phyloP scores from a whole-genome alignment of 441 rosid species.

The Omphalea diandra region DNA sequence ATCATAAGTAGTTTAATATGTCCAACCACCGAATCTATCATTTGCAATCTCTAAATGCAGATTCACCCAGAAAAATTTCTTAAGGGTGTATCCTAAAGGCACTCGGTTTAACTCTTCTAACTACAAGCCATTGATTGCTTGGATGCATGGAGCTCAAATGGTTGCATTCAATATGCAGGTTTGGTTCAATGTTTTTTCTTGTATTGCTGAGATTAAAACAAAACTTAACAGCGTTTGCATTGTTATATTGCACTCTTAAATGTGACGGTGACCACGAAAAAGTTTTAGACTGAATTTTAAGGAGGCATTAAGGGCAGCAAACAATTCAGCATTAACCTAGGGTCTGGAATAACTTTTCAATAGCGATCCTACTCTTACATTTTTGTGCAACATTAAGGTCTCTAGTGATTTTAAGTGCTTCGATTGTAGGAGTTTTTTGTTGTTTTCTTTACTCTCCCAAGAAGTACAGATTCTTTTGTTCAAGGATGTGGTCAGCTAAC shows the following conservation, averaged over 20 bases:
- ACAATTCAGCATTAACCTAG: not conserved
- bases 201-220: not conserved
- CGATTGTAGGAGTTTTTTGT: no score
- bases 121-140: slow-evolving; percentile 79
- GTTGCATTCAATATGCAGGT: slow-evolving; percentile 99
- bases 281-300: not conserved
- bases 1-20: not conserved
- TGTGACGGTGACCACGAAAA: not conserved
- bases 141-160: slow-evolving; percentile 99
- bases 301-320: not conserved
- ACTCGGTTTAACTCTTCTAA: slow-evolving; percentile 81
- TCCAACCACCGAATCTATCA: not conserved
- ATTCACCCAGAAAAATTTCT: slow-evolving; percentile 80
- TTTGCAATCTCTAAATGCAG: slow-evolving; percentile 32
- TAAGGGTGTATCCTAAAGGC: slow-evolving; percentile 88
- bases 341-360: not conserved
- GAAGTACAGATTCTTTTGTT: not conserved
- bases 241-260: not conserved
- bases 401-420: not conserved
- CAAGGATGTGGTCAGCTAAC: not conserved
- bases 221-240: not conserved
- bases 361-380: not conserved
- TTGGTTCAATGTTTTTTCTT: slow-evolving; percentile 8
- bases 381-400: not conserved
- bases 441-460: not conserved